These are phyloP conservation scores for Hypoxylon sp. DNA, from an alignment of 2,329 filamentous ascomycete species.

Conservation along the genomic window DNA sequence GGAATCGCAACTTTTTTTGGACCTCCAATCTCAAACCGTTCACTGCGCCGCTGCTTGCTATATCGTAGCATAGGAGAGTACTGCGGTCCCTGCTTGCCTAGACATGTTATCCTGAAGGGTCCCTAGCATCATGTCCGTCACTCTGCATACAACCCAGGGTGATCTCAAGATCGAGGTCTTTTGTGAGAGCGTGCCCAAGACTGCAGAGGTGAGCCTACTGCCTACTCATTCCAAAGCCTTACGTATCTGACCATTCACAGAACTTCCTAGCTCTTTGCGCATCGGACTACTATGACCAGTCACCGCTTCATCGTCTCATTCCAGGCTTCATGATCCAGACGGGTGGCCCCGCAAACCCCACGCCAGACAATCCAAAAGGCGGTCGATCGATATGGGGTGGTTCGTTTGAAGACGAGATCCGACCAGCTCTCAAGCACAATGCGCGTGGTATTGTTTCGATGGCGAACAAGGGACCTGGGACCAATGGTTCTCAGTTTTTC, in stretches of 20 bases:
- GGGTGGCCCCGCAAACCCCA: conserved; percentile 67
- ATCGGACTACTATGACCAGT: conserved; percentile 77
- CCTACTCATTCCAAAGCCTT: conserved; percentile 10
- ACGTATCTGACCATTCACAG: conserved; percentile 51
- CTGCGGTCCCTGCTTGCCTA: neutral
- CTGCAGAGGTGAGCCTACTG: conserved; percentile 71
- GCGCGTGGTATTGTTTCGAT: conserved; percentile 76
- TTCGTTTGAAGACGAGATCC: conserved; percentile 83
- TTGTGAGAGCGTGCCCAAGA: conserved; percentile 93
- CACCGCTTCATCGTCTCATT: conserved; percentile 82
- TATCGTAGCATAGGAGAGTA: conserved; percentile 6
- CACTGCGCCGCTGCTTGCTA: conserved; percentile 2
- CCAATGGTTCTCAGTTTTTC: conserved; percentile 85
- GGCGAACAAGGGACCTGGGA: conserved; percentile 79
- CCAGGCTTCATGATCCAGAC: conserved; percentile 84
- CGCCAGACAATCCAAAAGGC: conserved; percentile 69
- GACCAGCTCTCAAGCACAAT: conserved; percentile 73
- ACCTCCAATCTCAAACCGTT: conserved; percentile 24
- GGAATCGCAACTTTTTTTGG: conserved; percentile 25
- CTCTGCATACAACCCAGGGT: conserved; percentile 86
- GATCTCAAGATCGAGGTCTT: conserved; percentile 96
- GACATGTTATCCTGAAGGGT: conserved; percentile 5
- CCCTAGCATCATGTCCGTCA: conserved; percentile 65
- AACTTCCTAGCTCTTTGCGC: conserved; percentile 91
- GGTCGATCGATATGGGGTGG: conserved; percentile 77